These are phyloP conservation scores for Linnemannia schmuckeri DNA, from an alignment of 192 early-diverging fungal genomes.

Conservation along the genomic window DNA sequence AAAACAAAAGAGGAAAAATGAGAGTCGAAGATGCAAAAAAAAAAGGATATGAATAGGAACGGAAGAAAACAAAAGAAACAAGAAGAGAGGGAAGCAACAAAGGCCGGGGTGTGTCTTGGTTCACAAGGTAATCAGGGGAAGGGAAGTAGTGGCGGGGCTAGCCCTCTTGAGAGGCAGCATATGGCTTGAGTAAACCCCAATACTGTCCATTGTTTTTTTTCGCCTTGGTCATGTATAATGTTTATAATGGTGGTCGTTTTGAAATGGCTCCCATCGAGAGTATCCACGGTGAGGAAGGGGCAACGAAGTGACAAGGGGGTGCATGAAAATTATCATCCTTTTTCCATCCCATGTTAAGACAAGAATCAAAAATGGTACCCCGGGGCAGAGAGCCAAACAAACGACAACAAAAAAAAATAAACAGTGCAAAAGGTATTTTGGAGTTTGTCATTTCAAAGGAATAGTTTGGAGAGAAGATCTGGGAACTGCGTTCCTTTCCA, in stretches of 20 bases:
- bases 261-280: background rate
- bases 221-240: background rate
- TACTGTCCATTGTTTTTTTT: background rate
- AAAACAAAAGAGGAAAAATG: background rate
- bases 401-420: background rate
- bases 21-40: background rate
- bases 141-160: background rate
- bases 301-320: conserved; percentile 6
- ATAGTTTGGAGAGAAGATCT: conserved; percentile 5
- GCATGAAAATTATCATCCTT: conserved; percentile 7
- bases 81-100: background rate
- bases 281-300: background rate
- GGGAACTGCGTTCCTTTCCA: background rate
- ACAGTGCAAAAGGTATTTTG: background rate
- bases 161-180: background rate
- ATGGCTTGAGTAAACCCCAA: background rate
- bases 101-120: background rate
- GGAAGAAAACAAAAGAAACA: background rate
- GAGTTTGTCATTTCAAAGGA: background rate
- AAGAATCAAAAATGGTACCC: background rate
- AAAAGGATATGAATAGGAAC: background rate
- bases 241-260: background rate
- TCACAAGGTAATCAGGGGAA: background rate
- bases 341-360: background rate
- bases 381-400: background rate